Percentiles rank a stretch among this genome's conserved stretches.
phyloP scores from a whole-genome alignment of 1,284 basidiomycete genomes.

The Leccinum solheimii region DNA sequence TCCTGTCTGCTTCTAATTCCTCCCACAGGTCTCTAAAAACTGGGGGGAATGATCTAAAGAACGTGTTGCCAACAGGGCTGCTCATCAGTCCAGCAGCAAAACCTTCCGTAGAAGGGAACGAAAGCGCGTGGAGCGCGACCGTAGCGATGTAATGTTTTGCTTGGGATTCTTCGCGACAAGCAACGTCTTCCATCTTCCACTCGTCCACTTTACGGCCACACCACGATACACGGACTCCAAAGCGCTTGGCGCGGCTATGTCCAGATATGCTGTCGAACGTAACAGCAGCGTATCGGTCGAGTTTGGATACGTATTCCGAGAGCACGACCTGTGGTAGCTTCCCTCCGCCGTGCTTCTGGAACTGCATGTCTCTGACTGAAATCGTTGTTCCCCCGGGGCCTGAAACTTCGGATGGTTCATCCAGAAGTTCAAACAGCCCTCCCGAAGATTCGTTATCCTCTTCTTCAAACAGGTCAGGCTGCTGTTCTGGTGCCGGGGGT shows the following conservation, averaged over 20 bases:
- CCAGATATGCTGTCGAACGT: slow-evolving; percentile 69
- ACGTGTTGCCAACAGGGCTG: slow-evolving; percentile 50
- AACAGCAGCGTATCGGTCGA: slow-evolving; percentile 75
- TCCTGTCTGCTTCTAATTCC: slow-evolving; percentile 75
- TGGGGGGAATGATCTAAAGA: slow-evolving; percentile 76
- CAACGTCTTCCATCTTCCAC: slow-evolving; percentile 85
- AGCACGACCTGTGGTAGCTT: slow-evolving; percentile 73
- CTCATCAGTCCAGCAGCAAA: slow-evolving; percentile 53
- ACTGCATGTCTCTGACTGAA: slow-evolving; percentile 69
- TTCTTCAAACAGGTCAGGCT: slow-evolving; percentile 50
- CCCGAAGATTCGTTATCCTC: slow-evolving; percentile 52
- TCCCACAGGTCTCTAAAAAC: slow-evolving; percentile 92
- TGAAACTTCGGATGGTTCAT: slow-evolving; percentile 58
- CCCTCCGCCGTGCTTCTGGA: slow-evolving; percentile 81
- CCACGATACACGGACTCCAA: slow-evolving; percentile 74
- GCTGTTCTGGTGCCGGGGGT: not conserved
- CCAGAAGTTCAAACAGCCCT: slow-evolving; percentile 79
- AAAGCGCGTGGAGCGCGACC: slow-evolving; percentile 78
- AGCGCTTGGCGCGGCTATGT: slow-evolving; percentile 68
- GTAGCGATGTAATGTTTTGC: slow-evolving; percentile 93
- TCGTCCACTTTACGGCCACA: slow-evolving; percentile 59
- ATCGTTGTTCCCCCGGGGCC: slow-evolving; percentile 58
- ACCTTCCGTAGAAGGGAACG: slow-evolving; percentile 60
- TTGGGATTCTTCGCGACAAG: slow-evolving; percentile 75
- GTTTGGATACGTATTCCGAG: slow-evolving; percentile 62